Evolutionary conservation across 1,284 basidiomycete species (phyloP).

Genomic region (Tremellales sp.): DNA sequence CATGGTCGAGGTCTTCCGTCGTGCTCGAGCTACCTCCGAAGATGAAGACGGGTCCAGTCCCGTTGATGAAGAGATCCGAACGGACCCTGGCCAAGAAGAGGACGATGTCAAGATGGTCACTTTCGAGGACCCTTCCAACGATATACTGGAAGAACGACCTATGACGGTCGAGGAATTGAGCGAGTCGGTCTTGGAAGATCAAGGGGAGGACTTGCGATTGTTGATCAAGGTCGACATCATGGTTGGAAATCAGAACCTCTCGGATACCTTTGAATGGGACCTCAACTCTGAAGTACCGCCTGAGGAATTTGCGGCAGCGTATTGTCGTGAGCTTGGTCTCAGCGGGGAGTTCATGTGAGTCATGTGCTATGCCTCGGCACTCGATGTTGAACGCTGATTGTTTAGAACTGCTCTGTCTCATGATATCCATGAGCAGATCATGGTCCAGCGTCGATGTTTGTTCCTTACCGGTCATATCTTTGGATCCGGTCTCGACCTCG

Average conservation of each 20-base stretch:
- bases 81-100: conserved; percentile 25
- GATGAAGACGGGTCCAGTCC: not conserved
- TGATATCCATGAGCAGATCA: conserved; percentile 91
- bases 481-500: conserved; percentile 71
- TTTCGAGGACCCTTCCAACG: conserved; percentile 29
- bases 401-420: conserved; percentile 87
- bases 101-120: conserved; percentile 21
- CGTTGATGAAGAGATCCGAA: conserved; percentile 30
- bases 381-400: not conserved
- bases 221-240: conserved; percentile 81
- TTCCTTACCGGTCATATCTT: conserved; percentile 84
- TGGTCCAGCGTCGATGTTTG: conserved; percentile 85
- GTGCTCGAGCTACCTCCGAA: conserved; percentile 19
- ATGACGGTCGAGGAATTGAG: conserved; percentile 56
- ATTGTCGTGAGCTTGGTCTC: conserved; percentile 82
- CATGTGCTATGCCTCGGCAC: not conserved
- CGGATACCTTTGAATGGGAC: conserved; percentile 99
- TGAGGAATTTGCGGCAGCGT: conserved; percentile 87
- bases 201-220: not conserved
- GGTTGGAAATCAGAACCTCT: conserved; percentile 85
- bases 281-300: conserved; percentile 73
- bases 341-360: conserved; percentile 86
- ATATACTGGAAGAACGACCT: conserved; percentile 30
- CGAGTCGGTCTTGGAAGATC: conserved; percentile 1
- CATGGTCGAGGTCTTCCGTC: conserved; percentile 27